These are phyloP conservation scores for Scenedesmus sp. DNA, from an alignment of 163 green algal species.

Conservation along the genomic window DNA sequence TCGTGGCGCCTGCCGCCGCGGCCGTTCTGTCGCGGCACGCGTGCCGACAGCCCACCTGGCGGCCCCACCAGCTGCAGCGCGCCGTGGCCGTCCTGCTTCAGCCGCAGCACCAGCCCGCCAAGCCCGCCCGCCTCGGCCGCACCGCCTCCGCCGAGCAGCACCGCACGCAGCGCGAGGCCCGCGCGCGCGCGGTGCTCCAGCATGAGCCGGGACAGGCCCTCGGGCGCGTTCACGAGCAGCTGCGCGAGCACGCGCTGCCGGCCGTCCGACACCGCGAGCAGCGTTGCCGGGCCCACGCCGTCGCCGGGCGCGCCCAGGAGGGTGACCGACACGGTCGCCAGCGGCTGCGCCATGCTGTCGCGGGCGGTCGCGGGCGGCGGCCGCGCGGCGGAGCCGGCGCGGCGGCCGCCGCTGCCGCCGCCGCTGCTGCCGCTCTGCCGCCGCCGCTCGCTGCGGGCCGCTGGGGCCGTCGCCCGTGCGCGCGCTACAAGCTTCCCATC, in stretches of 20 bases:
- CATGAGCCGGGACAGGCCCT: constrained; percentile 80
- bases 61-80: constrained; percentile 73
- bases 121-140: constrained; percentile 60
- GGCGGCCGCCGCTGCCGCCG: too few relatives aligned
- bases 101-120: constrained; percentile 78
- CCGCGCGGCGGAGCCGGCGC: too few relatives aligned
- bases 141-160: constrained; percentile 10
- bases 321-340: background rate
- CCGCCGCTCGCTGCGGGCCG: too few relatives aligned
- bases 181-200: constrained; percentile 85
- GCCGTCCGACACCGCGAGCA: constrained; percentile 51
- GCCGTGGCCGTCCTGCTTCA: constrained; percentile 78
- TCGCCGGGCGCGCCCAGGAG: constrained; percentile 60
- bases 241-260: constrained; percentile 48
- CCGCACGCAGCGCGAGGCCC: constrained; percentile 58
- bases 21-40: too few relatives aligned
- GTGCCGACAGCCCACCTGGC: constrained; percentile 47
- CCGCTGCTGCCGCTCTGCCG: too few relatives aligned
- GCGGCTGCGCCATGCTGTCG: too few relatives aligned
- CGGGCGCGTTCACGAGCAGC: constrained; percentile 86
- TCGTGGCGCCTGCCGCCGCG: too few relatives aligned
- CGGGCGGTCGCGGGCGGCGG: too few relatives aligned
- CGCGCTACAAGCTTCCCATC: too few relatives aligned
- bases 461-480: too few relatives aligned
- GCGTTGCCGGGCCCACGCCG: constrained; percentile 56